Conservation (phyloP, 805 yeast species). For the Clavispora phyllophila region DNA sequence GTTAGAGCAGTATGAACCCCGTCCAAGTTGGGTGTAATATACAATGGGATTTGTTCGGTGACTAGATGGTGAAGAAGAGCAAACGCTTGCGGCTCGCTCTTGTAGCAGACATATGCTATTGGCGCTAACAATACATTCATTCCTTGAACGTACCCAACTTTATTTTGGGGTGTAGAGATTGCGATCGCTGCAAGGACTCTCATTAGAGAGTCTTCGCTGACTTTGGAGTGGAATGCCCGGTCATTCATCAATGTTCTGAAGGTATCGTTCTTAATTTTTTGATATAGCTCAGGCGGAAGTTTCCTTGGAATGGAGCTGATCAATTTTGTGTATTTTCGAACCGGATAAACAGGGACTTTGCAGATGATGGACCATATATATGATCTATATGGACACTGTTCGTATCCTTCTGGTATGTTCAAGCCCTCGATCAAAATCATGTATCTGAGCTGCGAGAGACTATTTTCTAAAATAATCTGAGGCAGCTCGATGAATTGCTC, state of each 20-base stretch:
- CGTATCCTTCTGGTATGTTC: conserved; percentile 38
- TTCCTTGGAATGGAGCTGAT: conserved; percentile 48
- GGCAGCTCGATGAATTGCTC: conserved; percentile 45
- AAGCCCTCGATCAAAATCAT: conserved; percentile 40
- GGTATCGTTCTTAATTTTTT: conserved; percentile 79
- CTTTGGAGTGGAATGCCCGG: conserved; percentile 53
- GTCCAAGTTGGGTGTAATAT: conserved; percentile 67
- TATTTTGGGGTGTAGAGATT: conserved; percentile 24
- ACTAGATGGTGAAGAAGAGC: conserved; percentile 61
- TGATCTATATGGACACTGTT: conserved; percentile 60
- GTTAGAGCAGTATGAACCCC: conserved; percentile 78
- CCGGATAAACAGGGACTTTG: conserved; percentile 53
- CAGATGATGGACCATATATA: conserved; percentile 80
- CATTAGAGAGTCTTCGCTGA: conserved; percentile 62
- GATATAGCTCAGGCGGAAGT: conserved; percentile 44
- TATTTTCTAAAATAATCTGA: conserved; percentile 43
- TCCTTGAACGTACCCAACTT: conserved; percentile 76
- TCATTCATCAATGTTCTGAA: conserved; percentile 82
- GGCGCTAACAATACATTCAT: conserved; percentile 87
- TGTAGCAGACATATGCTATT: conserved; percentile 59
- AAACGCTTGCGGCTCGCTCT: conserved; percentile 83
- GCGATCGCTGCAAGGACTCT: conserved; percentile 74
- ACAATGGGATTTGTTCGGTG: conserved; percentile 65
- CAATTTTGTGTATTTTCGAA: conserved; percentile 48
- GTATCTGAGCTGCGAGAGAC: conserved; percentile 45